Conservation (phyloP, 2,329 filamentous ascomycete genomes). For the Nemania abortiva region DNA sequence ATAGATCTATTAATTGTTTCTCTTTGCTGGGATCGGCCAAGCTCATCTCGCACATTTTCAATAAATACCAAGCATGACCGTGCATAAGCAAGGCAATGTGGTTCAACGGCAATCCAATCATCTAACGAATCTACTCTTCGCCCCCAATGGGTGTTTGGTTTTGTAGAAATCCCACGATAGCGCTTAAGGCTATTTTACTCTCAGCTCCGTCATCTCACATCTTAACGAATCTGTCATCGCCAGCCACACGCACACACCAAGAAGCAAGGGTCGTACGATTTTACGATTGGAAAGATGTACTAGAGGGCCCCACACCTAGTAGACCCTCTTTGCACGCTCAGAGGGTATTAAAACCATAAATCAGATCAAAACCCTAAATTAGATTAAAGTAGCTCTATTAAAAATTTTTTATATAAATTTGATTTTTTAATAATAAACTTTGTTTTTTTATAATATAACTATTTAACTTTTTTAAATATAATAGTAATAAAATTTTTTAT, state of each 20-base stretch:
- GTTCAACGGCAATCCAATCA: not conserved
- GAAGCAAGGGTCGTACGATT: slow-evolving; percentile 31
- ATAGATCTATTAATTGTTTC: slow-evolving; percentile 13
- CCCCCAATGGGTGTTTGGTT: not conserved
- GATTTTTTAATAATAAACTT: too few relatives aligned
- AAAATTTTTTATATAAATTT: too few relatives aligned
- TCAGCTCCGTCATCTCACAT: slow-evolving; percentile 12
- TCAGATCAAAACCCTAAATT: too few relatives aligned
- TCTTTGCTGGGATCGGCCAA: not conserved
- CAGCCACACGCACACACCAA: slow-evolving; percentile 11
- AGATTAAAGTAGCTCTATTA: too few relatives aligned
- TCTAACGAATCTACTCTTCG: slow-evolving; percentile 5
- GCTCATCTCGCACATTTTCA: not conserved
- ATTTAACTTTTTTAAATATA: too few relatives aligned
- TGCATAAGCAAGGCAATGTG: not conserved
- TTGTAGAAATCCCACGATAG: not conserved
- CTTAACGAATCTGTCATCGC: slow-evolving; percentile 4
- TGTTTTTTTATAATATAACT: too few relatives aligned
- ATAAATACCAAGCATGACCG: not conserved
- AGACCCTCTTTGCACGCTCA: too few relatives aligned
- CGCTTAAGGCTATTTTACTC: not conserved
- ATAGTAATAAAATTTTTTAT: too few relatives aligned
- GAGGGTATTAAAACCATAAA: too few relatives aligned
- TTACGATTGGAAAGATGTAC: slow-evolving; percentile 7
- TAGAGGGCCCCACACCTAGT: too few relatives aligned